These are phyloP conservation scores for Asterophora lycoperdoides DNA, from an alignment of 768 basidiomycete genomes.

Conservation along the genomic window DNA sequence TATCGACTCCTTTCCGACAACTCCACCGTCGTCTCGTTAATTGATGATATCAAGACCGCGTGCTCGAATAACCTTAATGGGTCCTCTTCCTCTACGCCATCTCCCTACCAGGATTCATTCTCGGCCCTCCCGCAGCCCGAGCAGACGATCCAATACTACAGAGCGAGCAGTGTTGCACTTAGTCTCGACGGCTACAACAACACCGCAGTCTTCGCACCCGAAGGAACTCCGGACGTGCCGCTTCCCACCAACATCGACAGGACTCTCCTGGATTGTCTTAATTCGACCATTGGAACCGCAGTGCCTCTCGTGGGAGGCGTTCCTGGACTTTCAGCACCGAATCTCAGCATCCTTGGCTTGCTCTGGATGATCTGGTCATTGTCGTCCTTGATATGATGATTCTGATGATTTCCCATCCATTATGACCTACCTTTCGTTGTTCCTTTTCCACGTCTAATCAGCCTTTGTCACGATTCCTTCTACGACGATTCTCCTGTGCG, in stretches of 20 bases:
- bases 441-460: neutral
- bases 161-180: slow-evolving; percentile 58
- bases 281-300: slow-evolving; percentile 54
- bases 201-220: slow-evolving; percentile 41
- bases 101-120: slow-evolving; percentile 28
- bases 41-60: slow-evolving; percentile 33
- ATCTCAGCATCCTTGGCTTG: slow-evolving; percentile 18
- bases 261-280: slow-evolving; percentile 52
- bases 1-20: slow-evolving; percentile 46
- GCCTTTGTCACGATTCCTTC: neutral
- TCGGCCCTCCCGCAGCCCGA: slow-evolving; percentile 39
- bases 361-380: slow-evolving; percentile 21
- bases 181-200: slow-evolving; percentile 67
- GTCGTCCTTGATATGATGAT: slow-evolving; percentile 3
- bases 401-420: neutral
- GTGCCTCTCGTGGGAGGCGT: slow-evolving; percentile 52
- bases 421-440: neutral
- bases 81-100: slow-evolving; percentile 19
- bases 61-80: slow-evolving; percentile 29
- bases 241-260: slow-evolving; percentile 50
- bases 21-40: slow-evolving; percentile 36
- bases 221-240: slow-evolving; percentile 42
- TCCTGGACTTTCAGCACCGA: slow-evolving; percentile 14
- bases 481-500: neutral
- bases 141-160: slow-evolving; percentile 64